Conservation (phyloP, 768 basidiomycete genomes). For the Kondoa subrosea region DNA sequence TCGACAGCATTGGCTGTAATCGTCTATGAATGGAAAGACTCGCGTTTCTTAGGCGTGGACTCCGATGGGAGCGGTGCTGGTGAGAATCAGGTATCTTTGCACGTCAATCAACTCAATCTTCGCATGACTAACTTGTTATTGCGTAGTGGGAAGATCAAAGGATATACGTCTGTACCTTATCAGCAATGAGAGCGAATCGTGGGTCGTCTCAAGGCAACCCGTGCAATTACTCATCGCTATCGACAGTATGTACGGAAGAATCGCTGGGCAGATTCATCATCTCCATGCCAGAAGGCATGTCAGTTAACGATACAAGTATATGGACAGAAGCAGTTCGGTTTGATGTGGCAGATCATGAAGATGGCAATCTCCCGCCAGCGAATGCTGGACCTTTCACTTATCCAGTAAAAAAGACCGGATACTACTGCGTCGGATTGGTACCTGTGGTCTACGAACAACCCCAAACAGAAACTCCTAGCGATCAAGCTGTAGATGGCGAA, state of each 20-base stretch:
- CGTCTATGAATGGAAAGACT: slow-evolving; percentile 89
- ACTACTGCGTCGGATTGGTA: slow-evolving; percentile 82
- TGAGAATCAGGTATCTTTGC: slow-evolving; percentile 27
- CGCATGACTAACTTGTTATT: slow-evolving; percentile 21
- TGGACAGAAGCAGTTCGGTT: slow-evolving; percentile 65
- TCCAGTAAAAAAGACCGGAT: slow-evolving; percentile 66
- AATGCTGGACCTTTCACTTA: slow-evolving; percentile 54
- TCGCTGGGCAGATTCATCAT: slow-evolving; percentile 84
- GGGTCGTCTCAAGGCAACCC: neutral
- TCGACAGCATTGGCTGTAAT: slow-evolving; percentile 88
- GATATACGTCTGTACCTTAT: slow-evolving; percentile 82
- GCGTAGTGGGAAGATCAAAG: slow-evolving; percentile 42
- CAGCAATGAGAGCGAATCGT: slow-evolving; percentile 48
- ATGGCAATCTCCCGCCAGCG: neutral
- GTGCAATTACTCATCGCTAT: neutral
- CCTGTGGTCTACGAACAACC: slow-evolving; percentile 58
- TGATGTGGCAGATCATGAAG: slow-evolving; percentile 28
- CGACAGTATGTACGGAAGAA: slow-evolving; percentile 43
- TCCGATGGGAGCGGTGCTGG: slow-evolving; percentile 23
- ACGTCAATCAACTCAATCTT: slow-evolving; percentile 11
- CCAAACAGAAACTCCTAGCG: slow-evolving; percentile 1
- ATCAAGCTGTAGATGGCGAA: neutral
- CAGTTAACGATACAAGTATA: slow-evolving; percentile 58
- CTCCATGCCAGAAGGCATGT: slow-evolving; percentile 47
- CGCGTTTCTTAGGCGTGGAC: slow-evolving; percentile 52